These are phyloP conservation scores for Coelastrella sp. DNA, from an alignment of 139 green algal species.

Conservation along the genomic window DNA sequence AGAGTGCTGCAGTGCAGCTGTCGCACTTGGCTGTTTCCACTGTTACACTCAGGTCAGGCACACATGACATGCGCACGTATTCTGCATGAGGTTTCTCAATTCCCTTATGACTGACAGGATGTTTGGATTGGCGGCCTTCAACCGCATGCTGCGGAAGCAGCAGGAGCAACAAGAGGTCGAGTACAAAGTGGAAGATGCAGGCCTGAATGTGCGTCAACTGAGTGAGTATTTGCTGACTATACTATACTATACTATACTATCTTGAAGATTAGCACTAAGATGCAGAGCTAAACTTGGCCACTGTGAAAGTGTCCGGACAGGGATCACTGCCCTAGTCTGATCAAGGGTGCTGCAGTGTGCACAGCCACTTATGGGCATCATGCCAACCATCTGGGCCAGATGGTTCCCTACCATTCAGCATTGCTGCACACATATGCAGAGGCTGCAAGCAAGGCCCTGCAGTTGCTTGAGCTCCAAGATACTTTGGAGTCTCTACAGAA, in stretches of 20 bases:
- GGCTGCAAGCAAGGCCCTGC: conserved; percentile 50
- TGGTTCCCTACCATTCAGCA: background rate
- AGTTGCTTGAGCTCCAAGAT: conserved; percentile 49
- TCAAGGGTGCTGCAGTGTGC: background rate
- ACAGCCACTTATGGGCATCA: background rate
- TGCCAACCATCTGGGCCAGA: background rate
- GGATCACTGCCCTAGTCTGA: no score
- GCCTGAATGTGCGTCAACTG: background rate
- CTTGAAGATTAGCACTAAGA: no score
- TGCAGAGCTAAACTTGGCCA: no score
- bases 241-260: background rate
- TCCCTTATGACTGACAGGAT: background rate
- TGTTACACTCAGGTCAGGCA: no score
- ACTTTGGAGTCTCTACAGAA: conserved; percentile 35
- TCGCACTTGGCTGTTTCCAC: no score
- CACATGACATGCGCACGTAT: no score
- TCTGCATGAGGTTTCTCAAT: background rate
- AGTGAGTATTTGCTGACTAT: background rate
- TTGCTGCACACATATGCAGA: conserved; percentile 42
- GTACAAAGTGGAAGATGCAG: background rate
- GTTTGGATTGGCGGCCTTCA: conserved; percentile 8
- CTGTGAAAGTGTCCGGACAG: no score
- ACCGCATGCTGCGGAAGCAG: conserved; percentile 8
- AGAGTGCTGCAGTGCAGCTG: no score
- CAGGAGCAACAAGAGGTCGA: background rate